phyloP scores from a whole-genome alignment of 495 filamentous ascomycete genomes.

The Penicillium lagena region DNA sequence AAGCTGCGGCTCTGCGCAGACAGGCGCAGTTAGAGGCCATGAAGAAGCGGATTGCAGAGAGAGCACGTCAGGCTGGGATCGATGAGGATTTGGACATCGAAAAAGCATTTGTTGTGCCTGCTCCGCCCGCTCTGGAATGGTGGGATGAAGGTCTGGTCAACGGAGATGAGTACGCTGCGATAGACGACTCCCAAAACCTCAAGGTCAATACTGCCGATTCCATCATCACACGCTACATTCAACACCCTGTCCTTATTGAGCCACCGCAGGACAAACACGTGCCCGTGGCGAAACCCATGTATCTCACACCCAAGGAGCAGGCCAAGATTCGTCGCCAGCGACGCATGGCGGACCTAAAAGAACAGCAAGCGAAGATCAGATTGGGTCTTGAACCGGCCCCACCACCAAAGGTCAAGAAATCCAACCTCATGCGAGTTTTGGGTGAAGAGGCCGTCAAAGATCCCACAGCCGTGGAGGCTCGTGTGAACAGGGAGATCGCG shows the following conservation, averaged over 20 bases:
- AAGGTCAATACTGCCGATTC: constrained; percentile 74
- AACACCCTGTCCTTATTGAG: constrained; percentile 88
- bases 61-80: constrained; percentile 75
- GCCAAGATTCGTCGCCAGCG: constrained; percentile 85
- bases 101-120: constrained; percentile 76
- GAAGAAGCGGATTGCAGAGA: constrained; percentile 86
- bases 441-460: constrained; percentile 97
- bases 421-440: constrained; percentile 95
- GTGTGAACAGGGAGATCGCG: constrained; percentile 83
- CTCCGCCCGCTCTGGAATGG: constrained; percentile 90
- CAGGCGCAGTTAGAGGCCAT: constrained; percentile 87
- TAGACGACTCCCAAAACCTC: constrained; percentile 55
- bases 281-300: constrained; percentile 82
- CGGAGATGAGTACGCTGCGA: constrained; percentile 63
- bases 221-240: constrained; percentile 83
- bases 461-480: constrained; percentile 92
- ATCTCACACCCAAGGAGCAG: constrained; percentile 83
- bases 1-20: constrained; percentile 78
- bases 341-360: constrained; percentile 86
- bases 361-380: constrained; percentile 91
- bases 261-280: constrained; percentile 82
- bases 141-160: constrained; percentile 89
- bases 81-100: constrained; percentile 88
- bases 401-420: constrained; percentile 90
- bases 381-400: constrained; percentile 84